These are phyloP conservation scores for Tubosaeta sp. DNA, from an alignment of 768 basidiomycete species.

Conservation along the genomic window DNA sequence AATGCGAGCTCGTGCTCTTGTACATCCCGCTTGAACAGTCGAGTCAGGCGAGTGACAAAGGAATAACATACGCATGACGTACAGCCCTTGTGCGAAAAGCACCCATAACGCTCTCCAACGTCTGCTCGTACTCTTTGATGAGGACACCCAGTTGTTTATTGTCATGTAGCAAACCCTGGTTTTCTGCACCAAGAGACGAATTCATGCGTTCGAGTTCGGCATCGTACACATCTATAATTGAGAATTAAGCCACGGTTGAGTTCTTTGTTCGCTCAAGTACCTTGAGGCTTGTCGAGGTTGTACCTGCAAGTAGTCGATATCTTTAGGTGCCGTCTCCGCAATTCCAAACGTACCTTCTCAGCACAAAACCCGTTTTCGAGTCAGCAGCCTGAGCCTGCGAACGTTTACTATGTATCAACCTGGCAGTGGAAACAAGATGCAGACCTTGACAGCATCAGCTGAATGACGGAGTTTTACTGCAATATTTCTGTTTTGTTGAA, in stretches of 20 bases:
- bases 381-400: constrained; percentile 80
- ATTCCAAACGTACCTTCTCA: constrained; percentile 59
- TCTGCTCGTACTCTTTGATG: constrained; percentile 96
- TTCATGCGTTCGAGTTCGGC: constrained; percentile 90
- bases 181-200: constrained; percentile 70
- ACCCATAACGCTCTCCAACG: constrained; percentile 92
- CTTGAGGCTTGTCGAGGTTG: constrained; percentile 85
- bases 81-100: constrained; percentile 87
- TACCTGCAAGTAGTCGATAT: constrained; percentile 41
- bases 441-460: constrained; percentile 76
- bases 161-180: constrained; percentile 81
- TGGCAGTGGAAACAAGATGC: constrained; percentile 14
- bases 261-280: constrained; percentile 33
- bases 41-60: neutral
- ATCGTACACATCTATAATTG: constrained; percentile 75
- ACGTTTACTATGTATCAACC: neutral
- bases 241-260: neutral
- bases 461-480: constrained; percentile 70
- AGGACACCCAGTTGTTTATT: constrained; percentile 91
- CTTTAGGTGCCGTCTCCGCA: neutral
- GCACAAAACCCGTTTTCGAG: constrained; percentile 86
- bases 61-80: constrained; percentile 33
- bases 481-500: constrained; percentile 71
- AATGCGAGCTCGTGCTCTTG: constrained; percentile 89
- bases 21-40: constrained; percentile 65